These are phyloP conservation scores for Lasiodiplodia theobromae DNA, from an alignment of 2,329 filamentous ascomycete genomes.

Conservation along the genomic window DNA sequence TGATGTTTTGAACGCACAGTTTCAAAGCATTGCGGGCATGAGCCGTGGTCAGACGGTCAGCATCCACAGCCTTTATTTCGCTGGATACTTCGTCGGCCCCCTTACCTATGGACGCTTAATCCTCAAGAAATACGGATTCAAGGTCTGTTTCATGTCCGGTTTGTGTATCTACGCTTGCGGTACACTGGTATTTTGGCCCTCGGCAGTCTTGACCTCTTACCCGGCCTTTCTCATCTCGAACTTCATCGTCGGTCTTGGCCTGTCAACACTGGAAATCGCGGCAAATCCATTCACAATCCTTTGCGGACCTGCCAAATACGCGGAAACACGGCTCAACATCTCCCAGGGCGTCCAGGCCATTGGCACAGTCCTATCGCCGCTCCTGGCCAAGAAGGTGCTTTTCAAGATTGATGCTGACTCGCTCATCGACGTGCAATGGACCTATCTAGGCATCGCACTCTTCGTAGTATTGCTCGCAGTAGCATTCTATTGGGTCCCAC, in stretches of 20 bases:
- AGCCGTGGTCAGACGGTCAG: conserved; percentile 68
- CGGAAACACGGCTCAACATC: conserved; percentile 66
- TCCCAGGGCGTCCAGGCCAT: conserved; percentile 68
- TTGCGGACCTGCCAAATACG: conserved; percentile 66
- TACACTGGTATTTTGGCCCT: conserved; percentile 69
- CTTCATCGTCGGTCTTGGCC: conserved; percentile 66
- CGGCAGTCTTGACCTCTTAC: conserved; percentile 67
- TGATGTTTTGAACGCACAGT: conserved; percentile 78
- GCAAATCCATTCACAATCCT: conserved; percentile 69
- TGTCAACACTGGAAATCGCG: conserved; percentile 66
- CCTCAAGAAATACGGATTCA: conserved; percentile 67
- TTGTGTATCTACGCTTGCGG: conserved; percentile 69
- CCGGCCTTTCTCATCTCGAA: conserved; percentile 68
- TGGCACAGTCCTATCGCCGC: conserved; percentile 65
- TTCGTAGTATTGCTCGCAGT: conserved; percentile 66
- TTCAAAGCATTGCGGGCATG: conserved; percentile 69
- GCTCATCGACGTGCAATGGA: conserved; percentile 69
- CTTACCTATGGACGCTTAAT: conserved; percentile 69
- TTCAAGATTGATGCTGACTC: conserved; percentile 60
- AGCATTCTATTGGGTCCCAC: conserved; percentile 66
- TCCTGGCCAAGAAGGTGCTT: conserved; percentile 65
- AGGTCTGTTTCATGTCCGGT: conserved; percentile 66
- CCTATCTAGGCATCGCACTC: conserved; percentile 68
- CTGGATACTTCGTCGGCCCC: conserved; percentile 74
- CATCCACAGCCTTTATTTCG: conserved; percentile 74